These are phyloP conservation scores for Raddia distichophylla DNA, from an alignment of 176 grass and related monocot species.

Conservation along the genomic window DNA sequence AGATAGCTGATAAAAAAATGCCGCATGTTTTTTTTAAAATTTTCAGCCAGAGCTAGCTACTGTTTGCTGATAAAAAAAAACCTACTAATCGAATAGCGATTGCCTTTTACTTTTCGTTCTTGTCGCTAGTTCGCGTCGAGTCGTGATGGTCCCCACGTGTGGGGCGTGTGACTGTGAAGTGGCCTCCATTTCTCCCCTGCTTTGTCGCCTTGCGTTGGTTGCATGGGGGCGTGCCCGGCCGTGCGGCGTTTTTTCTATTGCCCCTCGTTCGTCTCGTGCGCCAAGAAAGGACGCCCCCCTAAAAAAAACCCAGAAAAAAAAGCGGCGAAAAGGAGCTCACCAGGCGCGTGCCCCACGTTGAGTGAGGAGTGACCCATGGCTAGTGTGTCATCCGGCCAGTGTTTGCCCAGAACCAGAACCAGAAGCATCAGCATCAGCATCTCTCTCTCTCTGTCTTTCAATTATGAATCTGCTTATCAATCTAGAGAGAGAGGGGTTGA, in stretches of 20 bases:
- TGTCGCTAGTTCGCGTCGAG: background rate
- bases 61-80: too few relatives aligned
- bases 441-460: background rate
- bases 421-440: background rate
- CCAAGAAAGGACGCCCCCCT: background rate
- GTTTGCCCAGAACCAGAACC: background rate
- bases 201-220: slow-evolving; percentile 19
- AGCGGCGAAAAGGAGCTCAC: background rate
- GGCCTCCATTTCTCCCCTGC: background rate
- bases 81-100: too few relatives aligned
- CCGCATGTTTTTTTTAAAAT: too few relatives aligned
- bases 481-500: background rate
- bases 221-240: background rate
- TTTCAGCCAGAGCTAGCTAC: too few relatives aligned
- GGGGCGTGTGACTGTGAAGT: background rate
- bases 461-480: too few relatives aligned
- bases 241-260: background rate
- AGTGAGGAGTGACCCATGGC: background rate
- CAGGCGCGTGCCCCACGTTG: background rate
- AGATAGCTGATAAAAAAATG: background rate
- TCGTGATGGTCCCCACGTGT: background rate
- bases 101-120: background rate
- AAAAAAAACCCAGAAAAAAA: too few relatives aligned
- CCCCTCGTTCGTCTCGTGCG: slow-evolving; percentile 3
- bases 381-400: background rate